Conservation (phyloP, 176 grass and related monocot species). For the Bothriochloa decipiens region DNA sequence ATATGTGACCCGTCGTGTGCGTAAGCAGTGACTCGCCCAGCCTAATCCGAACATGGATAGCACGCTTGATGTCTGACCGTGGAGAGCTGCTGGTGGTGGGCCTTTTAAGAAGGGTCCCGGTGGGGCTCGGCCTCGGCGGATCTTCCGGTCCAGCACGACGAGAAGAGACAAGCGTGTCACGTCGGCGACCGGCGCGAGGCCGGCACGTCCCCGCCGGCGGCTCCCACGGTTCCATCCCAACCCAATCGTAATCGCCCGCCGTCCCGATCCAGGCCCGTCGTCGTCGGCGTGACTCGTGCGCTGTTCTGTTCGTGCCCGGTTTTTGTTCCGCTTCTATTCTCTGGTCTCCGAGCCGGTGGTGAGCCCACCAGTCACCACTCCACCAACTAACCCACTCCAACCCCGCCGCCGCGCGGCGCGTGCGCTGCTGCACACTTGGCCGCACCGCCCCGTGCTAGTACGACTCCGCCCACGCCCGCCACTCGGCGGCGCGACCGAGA, state of each 20-base stretch:
- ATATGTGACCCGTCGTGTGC: not conserved
- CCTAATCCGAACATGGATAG: slow-evolving; percentile 3
- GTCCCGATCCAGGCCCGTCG: not conserved
- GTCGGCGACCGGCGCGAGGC: not conserved
- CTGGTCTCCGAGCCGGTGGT: not conserved
- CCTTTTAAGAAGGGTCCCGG: not conserved
- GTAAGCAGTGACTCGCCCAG: slow-evolving; percentile 36
- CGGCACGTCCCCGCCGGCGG: not conserved
- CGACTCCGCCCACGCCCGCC: not conserved
- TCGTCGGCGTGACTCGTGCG: not conserved
- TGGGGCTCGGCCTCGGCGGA: not conserved
- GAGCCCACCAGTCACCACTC: not conserved
- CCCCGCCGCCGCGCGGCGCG: not conserved
- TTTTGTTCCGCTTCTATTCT: not conserved
- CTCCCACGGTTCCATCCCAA: not conserved
- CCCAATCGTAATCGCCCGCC: not conserved
- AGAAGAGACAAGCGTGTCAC: not conserved
- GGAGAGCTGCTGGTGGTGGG: not conserved
- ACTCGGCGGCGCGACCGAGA: not conserved
- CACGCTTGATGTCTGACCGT: not conserved
- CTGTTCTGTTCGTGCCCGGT: not conserved
- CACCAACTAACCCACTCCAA: not conserved
- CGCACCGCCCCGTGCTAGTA: not conserved
- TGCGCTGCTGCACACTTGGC: not conserved
- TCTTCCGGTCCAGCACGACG: not conserved